phyloP scores from a whole-genome alignment of 2,329 filamentous ascomycete species.

The Sarocladiaceae sp. region DNA sequence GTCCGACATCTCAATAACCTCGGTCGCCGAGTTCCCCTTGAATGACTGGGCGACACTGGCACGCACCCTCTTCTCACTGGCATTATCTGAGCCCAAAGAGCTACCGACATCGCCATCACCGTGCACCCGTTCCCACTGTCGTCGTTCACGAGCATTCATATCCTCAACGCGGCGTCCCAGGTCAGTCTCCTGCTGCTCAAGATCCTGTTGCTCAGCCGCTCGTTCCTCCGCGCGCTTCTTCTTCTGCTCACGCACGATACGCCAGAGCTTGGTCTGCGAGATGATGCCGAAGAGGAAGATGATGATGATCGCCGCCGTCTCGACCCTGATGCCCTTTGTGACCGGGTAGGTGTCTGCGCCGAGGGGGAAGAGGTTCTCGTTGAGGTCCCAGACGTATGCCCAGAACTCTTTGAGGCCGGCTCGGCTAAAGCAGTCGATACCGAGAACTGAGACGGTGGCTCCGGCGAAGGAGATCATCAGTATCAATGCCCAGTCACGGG shows the following conservation, averaged over 20 bases:
- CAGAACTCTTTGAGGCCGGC: slow-evolving; percentile 96
- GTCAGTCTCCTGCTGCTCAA: slow-evolving; percentile 64
- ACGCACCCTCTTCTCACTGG: slow-evolving; percentile 39
- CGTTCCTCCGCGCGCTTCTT: slow-evolving; percentile 46
- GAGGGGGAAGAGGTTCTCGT: slow-evolving; percentile 74
- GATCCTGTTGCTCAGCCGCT: slow-evolving; percentile 46
- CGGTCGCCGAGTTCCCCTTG: slow-evolving; percentile 15
- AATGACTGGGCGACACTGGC: slow-evolving; percentile 31
- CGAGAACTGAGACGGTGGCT: slow-evolving; percentile 72
- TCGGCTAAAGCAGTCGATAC: slow-evolving; percentile 84
- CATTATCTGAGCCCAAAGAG: slow-evolving; percentile 43
- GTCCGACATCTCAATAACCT: slow-evolving; percentile 55
- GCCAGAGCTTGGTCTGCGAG: slow-evolving; percentile 85
- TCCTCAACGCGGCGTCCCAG: slow-evolving; percentile 64
- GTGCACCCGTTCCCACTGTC: slow-evolving; percentile 74
- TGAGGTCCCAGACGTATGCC: slow-evolving; percentile 85
- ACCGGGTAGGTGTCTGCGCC: slow-evolving; percentile 75
- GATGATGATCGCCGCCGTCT: slow-evolving; percentile 74
- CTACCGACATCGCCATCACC: slow-evolving; percentile 49
- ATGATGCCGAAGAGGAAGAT: slow-evolving; percentile 71
- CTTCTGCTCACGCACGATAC: slow-evolving; percentile 63
- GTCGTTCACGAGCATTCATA: slow-evolving; percentile 55
- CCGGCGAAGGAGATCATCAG: slow-evolving; percentile 74
- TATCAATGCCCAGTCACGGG: slow-evolving; percentile 75
- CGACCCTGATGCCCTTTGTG: slow-evolving; percentile 80